A percentile compares a stretch with the other conserved stretches of the same genome.
phyloP scores from a whole-genome alignment of 495 filamentous ascomycete genomes.

The Pseudevernia furfuracea region DNA sequence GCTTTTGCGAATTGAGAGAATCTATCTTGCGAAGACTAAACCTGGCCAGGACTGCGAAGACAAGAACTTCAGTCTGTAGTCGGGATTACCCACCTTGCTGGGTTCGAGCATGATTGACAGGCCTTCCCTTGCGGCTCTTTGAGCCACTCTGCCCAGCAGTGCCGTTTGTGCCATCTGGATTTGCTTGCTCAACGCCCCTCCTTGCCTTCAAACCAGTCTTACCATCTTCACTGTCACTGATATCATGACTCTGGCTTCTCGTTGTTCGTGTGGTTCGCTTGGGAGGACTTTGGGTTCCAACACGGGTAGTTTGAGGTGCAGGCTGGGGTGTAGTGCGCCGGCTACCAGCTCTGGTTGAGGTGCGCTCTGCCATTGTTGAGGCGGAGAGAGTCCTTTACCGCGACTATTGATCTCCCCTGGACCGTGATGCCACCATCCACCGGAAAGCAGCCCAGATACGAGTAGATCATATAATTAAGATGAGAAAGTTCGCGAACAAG shows the following conservation, averaged over 20 bases:
- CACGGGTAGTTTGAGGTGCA: slow-evolving; percentile 22
- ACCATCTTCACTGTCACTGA: slow-evolving; percentile 24
- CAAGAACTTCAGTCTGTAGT: background rate
- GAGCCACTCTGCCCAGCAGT: background rate
- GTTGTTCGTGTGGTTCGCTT: slow-evolving; percentile 26
- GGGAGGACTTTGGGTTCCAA: slow-evolving; percentile 16
- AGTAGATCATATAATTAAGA: background rate
- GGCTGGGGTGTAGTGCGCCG: slow-evolving; percentile 29
- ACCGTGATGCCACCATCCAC: too few species aligned
- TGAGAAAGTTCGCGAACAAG: background rate
- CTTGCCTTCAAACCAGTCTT: slow-evolving; percentile 15
- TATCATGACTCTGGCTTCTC: slow-evolving; percentile 37
- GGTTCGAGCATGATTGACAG: slow-evolving; percentile 5
- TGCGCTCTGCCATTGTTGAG: slow-evolving; percentile 31
- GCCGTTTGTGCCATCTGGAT: slow-evolving; percentile 27
- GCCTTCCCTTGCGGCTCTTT: slow-evolving; percentile 15
- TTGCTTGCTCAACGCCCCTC: slow-evolving; percentile 29
- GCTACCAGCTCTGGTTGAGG: slow-evolving; percentile 25
- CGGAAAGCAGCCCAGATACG: background rate
- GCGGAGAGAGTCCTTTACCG: background rate
- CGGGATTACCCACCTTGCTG: slow-evolving; percentile 3
- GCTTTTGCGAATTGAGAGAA: background rate
- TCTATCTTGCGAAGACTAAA: background rate
- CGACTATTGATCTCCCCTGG: background rate
- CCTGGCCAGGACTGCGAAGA: background rate